Evolutionary conservation across 2,329 filamentous ascomycete genomes (phyloP).

Genomic region (Calonectria pseudoturangicola): DNA sequence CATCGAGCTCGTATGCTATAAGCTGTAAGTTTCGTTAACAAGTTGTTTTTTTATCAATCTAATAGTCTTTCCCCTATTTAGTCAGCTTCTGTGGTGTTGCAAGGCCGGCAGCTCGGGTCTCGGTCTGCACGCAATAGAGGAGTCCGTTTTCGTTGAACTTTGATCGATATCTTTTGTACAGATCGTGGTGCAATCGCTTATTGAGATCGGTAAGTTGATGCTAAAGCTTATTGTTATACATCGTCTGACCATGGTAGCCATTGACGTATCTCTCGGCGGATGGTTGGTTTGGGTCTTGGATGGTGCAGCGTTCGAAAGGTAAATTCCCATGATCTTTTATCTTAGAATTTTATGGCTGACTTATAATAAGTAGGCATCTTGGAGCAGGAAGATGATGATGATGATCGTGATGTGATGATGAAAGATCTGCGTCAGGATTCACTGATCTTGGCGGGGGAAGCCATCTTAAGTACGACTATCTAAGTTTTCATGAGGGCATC

Average conservation of each 20-base stretch:
- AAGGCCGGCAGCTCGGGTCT: background rate
- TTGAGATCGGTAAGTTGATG: background rate
- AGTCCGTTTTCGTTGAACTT: background rate
- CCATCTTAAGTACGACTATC: conserved; percentile 4
- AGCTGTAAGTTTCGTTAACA: background rate
- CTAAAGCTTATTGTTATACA: no score
- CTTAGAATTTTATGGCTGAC: background rate
- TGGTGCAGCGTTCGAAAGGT: background rate
- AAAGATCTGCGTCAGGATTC: background rate
- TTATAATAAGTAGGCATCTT: background rate
- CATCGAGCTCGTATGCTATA: background rate
- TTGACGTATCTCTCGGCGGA: background rate
- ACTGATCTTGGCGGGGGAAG: background rate
- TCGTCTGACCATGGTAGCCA: background rate
- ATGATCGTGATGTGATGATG: no score
- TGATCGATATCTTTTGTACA: background rate
- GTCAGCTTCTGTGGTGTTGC: background rate
- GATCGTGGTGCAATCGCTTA: background rate
- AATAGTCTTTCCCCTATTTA: background rate
- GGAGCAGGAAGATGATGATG: no score
- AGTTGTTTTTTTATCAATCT: background rate
- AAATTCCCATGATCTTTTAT: background rate
- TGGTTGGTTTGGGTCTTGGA: background rate
- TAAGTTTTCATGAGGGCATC: background rate
- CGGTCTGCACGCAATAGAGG: no score